Base-by-base conservation (phyloP, 139 green algal genomes). In the Desmodesmus armatus region DNA sequence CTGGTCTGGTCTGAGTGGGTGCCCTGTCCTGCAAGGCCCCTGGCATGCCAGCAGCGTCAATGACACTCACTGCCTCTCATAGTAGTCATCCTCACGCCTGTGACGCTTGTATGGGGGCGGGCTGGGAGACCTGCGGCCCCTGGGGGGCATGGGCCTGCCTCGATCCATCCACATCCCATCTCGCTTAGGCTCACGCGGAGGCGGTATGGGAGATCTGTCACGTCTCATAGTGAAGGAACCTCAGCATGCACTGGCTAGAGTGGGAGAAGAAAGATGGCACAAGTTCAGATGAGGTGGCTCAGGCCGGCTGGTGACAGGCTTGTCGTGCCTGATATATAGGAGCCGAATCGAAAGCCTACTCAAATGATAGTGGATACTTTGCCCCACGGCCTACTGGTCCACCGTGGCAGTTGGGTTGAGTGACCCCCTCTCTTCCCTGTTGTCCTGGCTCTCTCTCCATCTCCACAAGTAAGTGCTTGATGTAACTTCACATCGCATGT, bases 21-120 rank as follows among this genome's bases (percentile, higher is more conserved):
- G 17, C 21, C 19, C 17, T 62, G 51, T 62, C 19, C 51, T n/a
- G 21, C 21, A 62, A 17, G 51, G 19, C 19, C 21, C 51, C 19
- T 62, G 51, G 19, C 51, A 62, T 62, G 51, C 21, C 51, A 62
- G 17, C 19, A 49, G 19, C 17, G n/a, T 11, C 31, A 80, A 44
- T 80, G 15, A 80, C 72, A 66, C 44, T n/a, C 71, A 62, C 71
- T 78, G 40, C 43, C 72, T 80, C 13, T 80, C 53, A 33, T 80
- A 80, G 47, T 80, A 63, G 17, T 83, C 53, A 58, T 83, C 76
- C 13, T 69, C 37, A 21, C 66, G 27, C 58, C 76, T 83, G 35
- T 55, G 58, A 31, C 76, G 53, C 55, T 83, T 83, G 29, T 80
- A 58, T 21, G 29, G n/a, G 25, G 67, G 67, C 6, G 72, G 72